A percentile compares a stretch with the other conserved stretches of the same genome.
Conservation (phyloP, 225 moss, liverwort and hornwort species). For the Climacium dendroides region DNA sequence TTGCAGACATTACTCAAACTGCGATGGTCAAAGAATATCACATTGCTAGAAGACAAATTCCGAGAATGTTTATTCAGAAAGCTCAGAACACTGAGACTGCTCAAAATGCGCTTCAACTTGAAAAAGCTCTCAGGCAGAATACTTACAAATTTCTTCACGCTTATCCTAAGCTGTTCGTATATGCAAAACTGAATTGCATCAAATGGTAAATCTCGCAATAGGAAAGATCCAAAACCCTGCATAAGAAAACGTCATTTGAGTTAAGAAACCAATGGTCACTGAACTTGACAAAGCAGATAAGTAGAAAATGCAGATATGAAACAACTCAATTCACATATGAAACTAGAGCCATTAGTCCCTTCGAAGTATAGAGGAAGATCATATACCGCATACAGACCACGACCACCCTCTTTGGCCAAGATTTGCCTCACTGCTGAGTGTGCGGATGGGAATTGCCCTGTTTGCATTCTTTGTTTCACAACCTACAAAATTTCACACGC, state of each 20-base stretch:
- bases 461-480: conserved; percentile 99
- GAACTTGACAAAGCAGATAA: neutral
- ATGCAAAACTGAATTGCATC: conserved; percentile 99
- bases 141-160: conserved; percentile 52
- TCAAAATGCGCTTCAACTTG: neutral
- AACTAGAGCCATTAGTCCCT: neutral
- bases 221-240: conserved; percentile 94
- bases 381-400: conserved; percentile 53
- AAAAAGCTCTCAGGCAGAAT: neutral
- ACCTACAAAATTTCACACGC: conserved; percentile 38
- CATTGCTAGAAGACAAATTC: neutral
- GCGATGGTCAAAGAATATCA: neutral
- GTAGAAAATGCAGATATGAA: neutral
- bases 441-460: conserved; percentile 90
- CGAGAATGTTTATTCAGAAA: neutral
- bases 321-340: neutral
- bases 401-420: conserved; percentile 68
- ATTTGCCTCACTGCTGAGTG: conserved; percentile 67
- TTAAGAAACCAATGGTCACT: neutral
- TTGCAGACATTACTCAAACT: neutral
- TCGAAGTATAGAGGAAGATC: neutral
- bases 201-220: conserved; percentile 90
- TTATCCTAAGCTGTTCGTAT: conserved; percentile 79
- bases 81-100: neutral
- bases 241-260: neutral